These are phyloP conservation scores for Corchorus olitorius DNA, from an alignment of 345 rosid genomes.

Conservation along the genomic window DNA sequence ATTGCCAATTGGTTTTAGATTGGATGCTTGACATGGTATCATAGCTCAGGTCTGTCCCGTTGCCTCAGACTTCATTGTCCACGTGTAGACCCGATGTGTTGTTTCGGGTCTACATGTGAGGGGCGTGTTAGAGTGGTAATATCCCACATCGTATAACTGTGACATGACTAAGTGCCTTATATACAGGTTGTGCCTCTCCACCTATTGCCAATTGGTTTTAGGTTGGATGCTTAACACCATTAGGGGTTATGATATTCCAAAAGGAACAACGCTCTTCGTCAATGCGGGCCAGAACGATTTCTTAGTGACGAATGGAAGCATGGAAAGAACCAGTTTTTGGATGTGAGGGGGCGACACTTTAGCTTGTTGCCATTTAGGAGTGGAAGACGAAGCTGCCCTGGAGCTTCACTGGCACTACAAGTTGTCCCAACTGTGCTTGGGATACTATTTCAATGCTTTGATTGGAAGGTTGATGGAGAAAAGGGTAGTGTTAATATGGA, in stretches of 20 bases:
- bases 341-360: constrained; percentile 44
- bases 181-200: no score
- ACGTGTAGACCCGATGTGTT: no score
- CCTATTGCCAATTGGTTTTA: no score
- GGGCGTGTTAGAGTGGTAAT: no score
- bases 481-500: constrained; percentile 50
- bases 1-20: no score
- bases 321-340: constrained; percentile 36
- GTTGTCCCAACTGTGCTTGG: constrained; percentile 29
- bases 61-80: no score
- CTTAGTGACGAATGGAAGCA: constrained; percentile 33
- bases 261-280: constrained; percentile 50
- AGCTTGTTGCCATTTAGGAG: constrained; percentile 51
- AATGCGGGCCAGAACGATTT: constrained; percentile 66
- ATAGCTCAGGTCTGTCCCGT: no score
- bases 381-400: constrained; percentile 60
- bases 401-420: constrained; percentile 28
- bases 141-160: no score
- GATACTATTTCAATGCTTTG: constrained; percentile 32
- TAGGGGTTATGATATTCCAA: constrained; percentile 46
- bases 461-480: constrained; percentile 32
- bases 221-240: no score
- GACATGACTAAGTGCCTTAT: no score
- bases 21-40: no score
- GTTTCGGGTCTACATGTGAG: no score